These are phyloP conservation scores for Cladobotryum mycophilum DNA, from an alignment of 2,329 filamentous ascomycete species.

Conservation along the genomic window DNA sequence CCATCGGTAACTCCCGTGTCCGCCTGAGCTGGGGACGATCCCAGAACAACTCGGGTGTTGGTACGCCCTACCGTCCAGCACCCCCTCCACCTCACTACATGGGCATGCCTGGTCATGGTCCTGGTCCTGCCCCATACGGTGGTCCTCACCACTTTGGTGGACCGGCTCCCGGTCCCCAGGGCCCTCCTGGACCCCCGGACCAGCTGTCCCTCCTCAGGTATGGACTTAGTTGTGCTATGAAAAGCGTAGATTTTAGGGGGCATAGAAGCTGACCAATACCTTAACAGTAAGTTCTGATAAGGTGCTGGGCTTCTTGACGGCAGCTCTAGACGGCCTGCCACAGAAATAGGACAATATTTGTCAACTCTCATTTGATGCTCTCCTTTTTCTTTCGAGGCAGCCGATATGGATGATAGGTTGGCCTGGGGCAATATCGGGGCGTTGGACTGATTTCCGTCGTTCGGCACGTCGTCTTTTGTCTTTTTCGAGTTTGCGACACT, in stretches of 20 bases:
- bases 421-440: slow-evolving; percentile 22
- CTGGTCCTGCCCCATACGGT: slow-evolving; percentile 36
- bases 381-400: slow-evolving; percentile 19
- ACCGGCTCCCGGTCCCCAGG: slow-evolving; percentile 31
- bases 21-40: slow-evolving; percentile 95
- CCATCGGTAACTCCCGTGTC: slow-evolving; percentile 96
- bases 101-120: slow-evolving; percentile 40
- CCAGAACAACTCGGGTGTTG: slow-evolving; percentile 98
- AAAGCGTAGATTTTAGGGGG: background rate
- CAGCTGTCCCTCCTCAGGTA: slow-evolving; percentile 36
- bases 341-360: slow-evolving; percentile 14
- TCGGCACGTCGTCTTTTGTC: slow-evolving; percentile 14
- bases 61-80: slow-evolving; percentile 92
- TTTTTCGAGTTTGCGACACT: slow-evolving; percentile 20
- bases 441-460: slow-evolving; percentile 23
- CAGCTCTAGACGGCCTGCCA: slow-evolving; percentile 1
- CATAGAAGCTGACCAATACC: slow-evolving; percentile 3
- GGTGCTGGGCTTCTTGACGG: slow-evolving; percentile 8
- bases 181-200: slow-evolving; percentile 32
- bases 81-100: slow-evolving; percentile 58
- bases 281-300: slow-evolving; percentile 13
- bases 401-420: slow-evolving; percentile 15
- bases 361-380: slow-evolving; percentile 17
- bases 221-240: slow-evolving; percentile 4
- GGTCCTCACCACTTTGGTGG: slow-evolving; percentile 29